A percentile compares a stretch with the other conserved stretches of the same genome.
Evolutionary conservation across 75 land plant species (phyloP).

Genomic region (Picea sitchensis): DNA sequence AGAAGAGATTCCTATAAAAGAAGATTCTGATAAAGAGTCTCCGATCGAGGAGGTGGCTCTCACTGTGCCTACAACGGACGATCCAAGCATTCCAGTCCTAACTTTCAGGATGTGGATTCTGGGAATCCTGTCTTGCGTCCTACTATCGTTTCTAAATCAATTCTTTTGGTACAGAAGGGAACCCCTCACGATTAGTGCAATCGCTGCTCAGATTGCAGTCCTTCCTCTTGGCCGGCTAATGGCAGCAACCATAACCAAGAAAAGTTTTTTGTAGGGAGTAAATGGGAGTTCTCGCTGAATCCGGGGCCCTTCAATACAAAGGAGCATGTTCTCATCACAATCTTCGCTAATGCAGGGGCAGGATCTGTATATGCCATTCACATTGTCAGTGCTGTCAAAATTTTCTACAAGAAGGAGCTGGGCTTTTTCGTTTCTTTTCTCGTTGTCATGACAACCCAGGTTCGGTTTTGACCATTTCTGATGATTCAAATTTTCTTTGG

Average conservation of each 20-base stretch:
- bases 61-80: constrained; percentile 62
- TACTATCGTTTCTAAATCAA: constrained; percentile 64
- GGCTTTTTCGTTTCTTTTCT: constrained; percentile 17
- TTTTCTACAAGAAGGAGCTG: constrained; percentile 26
- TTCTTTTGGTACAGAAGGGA: constrained; percentile 69
- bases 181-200: constrained; percentile 53
- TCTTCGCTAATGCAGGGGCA: constrained; percentile 41
- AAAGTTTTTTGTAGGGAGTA: neutral
- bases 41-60: constrained; percentile 58
- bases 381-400: constrained; percentile 21
- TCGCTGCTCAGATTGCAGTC: constrained; percentile 50
- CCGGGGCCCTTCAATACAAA: constrained; percentile 48
- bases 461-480: neutral
- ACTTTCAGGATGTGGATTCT: constrained; percentile 69
- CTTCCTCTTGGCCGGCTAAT: constrained; percentile 58
- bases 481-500: too few relatives aligned
- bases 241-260: constrained; percentile 45
- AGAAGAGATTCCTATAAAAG: too few relatives aligned
- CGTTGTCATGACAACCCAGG: constrained; percentile 37
- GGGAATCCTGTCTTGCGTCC: constrained; percentile 43
- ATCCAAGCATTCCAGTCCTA: constrained; percentile 55
- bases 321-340: constrained; percentile 47
- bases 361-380: constrained; percentile 33
- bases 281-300: constrained; percentile 26
- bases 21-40: neutral